A percentile compares a stretch with the other conserved stretches of the same genome.
Evolutionary conservation across 2,329 filamentous ascomycete species (phyloP).

Genomic region (Dryadomyces sulphureus): DNA sequence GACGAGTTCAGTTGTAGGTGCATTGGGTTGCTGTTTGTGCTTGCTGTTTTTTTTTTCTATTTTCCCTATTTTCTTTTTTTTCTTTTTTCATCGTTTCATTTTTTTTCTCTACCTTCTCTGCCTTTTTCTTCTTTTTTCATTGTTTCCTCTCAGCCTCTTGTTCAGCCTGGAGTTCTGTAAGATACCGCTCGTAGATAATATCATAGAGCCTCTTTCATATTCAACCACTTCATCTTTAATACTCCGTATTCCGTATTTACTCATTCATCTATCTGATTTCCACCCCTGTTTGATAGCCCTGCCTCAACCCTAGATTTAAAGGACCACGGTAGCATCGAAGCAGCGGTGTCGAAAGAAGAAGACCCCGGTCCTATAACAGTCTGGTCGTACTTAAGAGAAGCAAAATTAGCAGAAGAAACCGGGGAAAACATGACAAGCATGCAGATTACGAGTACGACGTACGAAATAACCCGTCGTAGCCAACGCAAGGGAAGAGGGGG

Average conservation of each 20-base stretch:
- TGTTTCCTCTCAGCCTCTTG: too few relatives aligned
- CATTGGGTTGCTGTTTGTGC: neutral
- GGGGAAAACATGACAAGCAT: neutral
- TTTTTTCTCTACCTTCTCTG: neutral
- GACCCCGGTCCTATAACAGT: too few relatives aligned
- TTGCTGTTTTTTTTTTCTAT: constrained; percentile 2
- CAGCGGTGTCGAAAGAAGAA: neutral
- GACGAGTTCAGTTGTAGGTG: constrained; percentile 17
- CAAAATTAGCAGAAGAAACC: neutral
- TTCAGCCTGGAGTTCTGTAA: too few relatives aligned
- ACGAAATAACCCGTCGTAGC: too few relatives aligned
- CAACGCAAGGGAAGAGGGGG: too few relatives aligned
- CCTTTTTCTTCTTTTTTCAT: neutral
- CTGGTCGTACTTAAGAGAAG: too few relatives aligned
- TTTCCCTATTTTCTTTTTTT: neutral
- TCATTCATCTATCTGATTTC: neutral
- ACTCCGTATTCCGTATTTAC: neutral
- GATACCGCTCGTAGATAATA: too few relatives aligned
- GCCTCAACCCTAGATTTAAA: neutral
- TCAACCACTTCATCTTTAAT: neutral
- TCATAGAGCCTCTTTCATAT: too few relatives aligned
- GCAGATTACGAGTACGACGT: neutral
- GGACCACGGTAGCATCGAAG: neutral
- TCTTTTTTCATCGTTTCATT: neutral
- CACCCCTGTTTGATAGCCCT: neutral